A percentile compares a stretch with the other conserved stretches of the same genome.
phyloP scores from a whole-genome alignment of 495 filamentous ascomycete genomes.

The Chaetomium fimeti region DNA sequence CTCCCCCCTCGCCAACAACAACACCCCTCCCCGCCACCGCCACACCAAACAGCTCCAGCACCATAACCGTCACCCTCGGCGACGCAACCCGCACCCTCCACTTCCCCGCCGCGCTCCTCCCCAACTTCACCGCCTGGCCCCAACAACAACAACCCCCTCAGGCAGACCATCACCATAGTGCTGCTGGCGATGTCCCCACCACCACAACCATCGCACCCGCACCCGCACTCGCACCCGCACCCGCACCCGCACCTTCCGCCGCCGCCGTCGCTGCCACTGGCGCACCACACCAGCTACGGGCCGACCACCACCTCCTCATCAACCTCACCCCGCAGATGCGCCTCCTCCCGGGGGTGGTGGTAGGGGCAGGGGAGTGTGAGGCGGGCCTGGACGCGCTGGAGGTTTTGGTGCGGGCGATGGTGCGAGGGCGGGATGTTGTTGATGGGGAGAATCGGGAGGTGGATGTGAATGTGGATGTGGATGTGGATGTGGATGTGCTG shows the following conservation, averaged over 20 bases:
- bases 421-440: too few species aligned
- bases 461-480: background rate
- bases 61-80: background rate
- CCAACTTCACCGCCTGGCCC: too few species aligned
- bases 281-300: background rate
- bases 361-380: background rate
- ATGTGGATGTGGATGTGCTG: slow-evolving; percentile 1
- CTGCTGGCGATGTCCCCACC: too few species aligned
- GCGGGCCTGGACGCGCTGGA: slow-evolving; percentile 8
- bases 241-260: too few species aligned
- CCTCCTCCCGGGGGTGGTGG: background rate
- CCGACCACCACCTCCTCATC: background rate
- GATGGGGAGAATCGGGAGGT: background rate
- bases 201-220: background rate
- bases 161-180: too few species aligned
- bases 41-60: background rate
- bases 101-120: background rate
- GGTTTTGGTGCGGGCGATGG: background rate
- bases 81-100: background rate
- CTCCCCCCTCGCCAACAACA: too few species aligned
- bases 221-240: too few species aligned
- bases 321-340: background rate
- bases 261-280: background rate
- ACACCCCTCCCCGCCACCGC: background rate
- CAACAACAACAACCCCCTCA: too few species aligned